A percentile compares a stretch with the other conserved stretches of the same genome.
Evolutionary conservation across 2,329 filamentous ascomycete species (phyloP).

Genomic region (Sporothrix inflata): DNA sequence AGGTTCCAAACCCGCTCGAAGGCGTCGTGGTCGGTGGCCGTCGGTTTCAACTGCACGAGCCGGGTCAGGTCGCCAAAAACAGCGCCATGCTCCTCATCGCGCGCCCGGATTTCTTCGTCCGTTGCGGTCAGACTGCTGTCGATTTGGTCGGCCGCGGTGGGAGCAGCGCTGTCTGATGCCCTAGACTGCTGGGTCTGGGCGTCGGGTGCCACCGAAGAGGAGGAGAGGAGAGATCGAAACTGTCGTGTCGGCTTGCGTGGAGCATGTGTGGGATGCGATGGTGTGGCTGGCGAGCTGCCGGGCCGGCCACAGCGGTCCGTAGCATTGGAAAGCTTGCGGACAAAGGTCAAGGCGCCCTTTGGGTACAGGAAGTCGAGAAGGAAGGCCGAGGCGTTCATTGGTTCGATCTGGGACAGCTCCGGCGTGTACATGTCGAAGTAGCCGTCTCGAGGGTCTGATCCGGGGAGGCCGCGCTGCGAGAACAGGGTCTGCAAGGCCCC

Average conservation of each 20-base stretch:
- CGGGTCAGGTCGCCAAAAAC: conserved; percentile 30
- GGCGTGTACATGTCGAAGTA: conserved; percentile 36
- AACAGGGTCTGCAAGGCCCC: conserved; percentile 55
- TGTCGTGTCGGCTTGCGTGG: background rate
- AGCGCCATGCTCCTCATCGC: background rate
- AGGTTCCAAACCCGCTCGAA: conserved; percentile 51
- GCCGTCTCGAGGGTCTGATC: conserved; percentile 46
- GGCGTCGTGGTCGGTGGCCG: conserved; percentile 25
- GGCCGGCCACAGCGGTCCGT: background rate
- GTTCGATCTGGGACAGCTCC: conserved; percentile 37
- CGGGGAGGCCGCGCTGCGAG: conserved; percentile 58
- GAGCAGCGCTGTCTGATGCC: background rate
- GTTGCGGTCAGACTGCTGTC: conserved; percentile 25
- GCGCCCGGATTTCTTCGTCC: background rate
- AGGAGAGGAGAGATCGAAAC: background rate
- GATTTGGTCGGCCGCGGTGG: background rate
- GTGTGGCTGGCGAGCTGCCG: background rate
- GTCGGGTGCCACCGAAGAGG: background rate
- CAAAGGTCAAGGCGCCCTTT: conserved; percentile 47
- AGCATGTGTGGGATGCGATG: background rate
- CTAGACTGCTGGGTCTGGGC: background rate
- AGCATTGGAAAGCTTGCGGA: conserved; percentile 43
- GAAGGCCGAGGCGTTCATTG: conserved; percentile 52
- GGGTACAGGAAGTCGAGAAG: conserved; percentile 62
- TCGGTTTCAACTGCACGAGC: conserved; percentile 27